These are phyloP conservation scores for Stagonosporopsis tanaceti DNA, from an alignment of 2,329 filamentous ascomycete species.

Conservation along the genomic window DNA sequence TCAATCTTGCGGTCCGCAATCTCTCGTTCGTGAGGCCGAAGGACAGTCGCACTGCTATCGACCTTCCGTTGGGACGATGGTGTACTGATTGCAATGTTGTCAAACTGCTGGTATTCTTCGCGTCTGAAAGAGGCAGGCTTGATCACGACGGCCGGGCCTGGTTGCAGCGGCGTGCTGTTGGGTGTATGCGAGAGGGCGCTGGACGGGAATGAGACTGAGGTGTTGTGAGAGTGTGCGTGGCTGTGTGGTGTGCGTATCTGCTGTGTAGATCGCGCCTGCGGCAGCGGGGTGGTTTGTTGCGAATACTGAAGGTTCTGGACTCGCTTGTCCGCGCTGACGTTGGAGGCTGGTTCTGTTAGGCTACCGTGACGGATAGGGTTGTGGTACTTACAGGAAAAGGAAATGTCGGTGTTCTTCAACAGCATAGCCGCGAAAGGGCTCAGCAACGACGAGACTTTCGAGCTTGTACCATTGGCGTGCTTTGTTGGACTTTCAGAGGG, in stretches of 20 bases:
- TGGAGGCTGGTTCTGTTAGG: conserved; percentile 32
- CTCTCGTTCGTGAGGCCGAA: conserved; percentile 80
- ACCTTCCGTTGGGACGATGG: conserved; percentile 61
- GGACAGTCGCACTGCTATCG: conserved; percentile 65
- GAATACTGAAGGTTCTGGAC: conserved; percentile 19
- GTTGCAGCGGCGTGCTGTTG: conserved; percentile 28
- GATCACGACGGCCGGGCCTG: conserved; percentile 58
- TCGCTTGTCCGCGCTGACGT: conserved; percentile 19
- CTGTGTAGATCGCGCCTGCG: conserved; percentile 19
- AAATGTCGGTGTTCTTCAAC: conserved; percentile 52
- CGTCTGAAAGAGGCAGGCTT: conserved; percentile 54
- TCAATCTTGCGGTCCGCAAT: conserved; percentile 78
- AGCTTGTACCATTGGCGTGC: conserved; percentile 30
- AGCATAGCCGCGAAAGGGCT: conserved; percentile 65
- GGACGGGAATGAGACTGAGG: conserved; percentile 23
- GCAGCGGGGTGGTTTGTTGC: conserved; percentile 20
- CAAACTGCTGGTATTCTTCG: conserved; percentile 52
- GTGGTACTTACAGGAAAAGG: conserved; percentile 43
- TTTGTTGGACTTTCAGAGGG: conserved; percentile 38
- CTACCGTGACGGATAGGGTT: neutral
- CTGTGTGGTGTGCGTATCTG: conserved; percentile 25
- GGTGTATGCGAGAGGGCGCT: conserved; percentile 24
- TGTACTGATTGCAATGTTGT: conserved; percentile 45
- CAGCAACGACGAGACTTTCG: conserved; percentile 42
- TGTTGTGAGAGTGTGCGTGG: conserved; percentile 25